Percentiles rank a stretch among this genome's conserved stretches.
Conservation (phyloP, 2,329 filamentous ascomycete genomes). For the Bipolaris sorokiniana region DNA sequence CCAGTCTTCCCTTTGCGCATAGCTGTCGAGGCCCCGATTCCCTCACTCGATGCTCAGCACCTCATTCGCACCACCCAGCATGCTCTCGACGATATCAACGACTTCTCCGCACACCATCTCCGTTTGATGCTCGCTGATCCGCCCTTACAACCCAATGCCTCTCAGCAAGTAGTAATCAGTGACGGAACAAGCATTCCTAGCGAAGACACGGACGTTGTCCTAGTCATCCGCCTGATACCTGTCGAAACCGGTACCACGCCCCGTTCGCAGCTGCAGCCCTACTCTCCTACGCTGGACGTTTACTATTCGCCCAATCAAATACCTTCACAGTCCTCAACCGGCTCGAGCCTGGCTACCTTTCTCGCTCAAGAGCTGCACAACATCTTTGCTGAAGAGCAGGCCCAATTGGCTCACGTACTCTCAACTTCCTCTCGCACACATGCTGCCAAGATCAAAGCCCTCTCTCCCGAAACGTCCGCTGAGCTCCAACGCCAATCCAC, state of each 20-base stretch:
- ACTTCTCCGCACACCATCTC: constrained; percentile 83
- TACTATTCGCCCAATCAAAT: constrained; percentile 74
- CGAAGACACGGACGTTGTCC: constrained; percentile 60
- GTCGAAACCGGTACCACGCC: constrained; percentile 61
- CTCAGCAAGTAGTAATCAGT: constrained; percentile 39
- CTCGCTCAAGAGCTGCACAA: constrained; percentile 78
- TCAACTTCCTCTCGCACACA: constrained; percentile 53
- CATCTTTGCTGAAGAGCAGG: constrained; percentile 86
- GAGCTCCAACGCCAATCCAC: constrained; percentile 73
- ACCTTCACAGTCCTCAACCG: constrained; percentile 70
- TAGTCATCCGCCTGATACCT: constrained; percentile 73
- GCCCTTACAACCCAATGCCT: constrained; percentile 38
- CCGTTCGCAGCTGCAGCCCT: constrained; percentile 69
- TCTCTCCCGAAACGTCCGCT: constrained; percentile 53
- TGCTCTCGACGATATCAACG: constrained; percentile 83
- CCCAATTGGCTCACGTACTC: constrained; percentile 66
- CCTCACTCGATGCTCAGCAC: constrained; percentile 70
- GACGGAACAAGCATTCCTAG: constrained; percentile 39
- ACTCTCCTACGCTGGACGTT: constrained; percentile 75
- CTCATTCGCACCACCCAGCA: constrained; percentile 83
- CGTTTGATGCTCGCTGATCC: constrained; percentile 66
- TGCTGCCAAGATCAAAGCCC: constrained; percentile 57
- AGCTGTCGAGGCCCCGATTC: constrained; percentile 73
- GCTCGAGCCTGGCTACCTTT: constrained; percentile 76
- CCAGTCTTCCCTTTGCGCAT: constrained; percentile 88